Base-by-base conservation (phyloP, 192 early-diverging fungal species). In the Mortierella claussenii region DNA sequence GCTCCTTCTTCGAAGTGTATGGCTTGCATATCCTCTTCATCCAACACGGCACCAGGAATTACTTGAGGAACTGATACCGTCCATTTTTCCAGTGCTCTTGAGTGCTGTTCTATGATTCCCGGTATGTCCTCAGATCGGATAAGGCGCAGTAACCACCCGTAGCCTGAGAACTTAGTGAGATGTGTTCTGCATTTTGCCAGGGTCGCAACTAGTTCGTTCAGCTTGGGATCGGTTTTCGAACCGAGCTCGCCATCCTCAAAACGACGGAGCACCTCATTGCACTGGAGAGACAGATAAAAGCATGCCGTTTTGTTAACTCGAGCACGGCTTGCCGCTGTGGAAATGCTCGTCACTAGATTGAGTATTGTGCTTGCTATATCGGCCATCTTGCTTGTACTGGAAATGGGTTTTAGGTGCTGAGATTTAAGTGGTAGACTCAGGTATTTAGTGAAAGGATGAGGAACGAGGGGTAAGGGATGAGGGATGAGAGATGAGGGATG, bases 201-300 rank as follows among this genome's bases (percentile, higher is more conserved):
- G 26, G 33, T 45, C 8, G 28, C 54, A 21, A 48, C 46, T n/a
- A 67, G 65, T 17, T 40, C 44, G 1, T 57, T 36, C 23, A 67
- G 45, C 6, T 20, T 28, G 10, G 46, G 46, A 42, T 50, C 47
- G 11, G 53, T 57, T 21, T 17, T 26, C 23, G 45, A 21, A 37
- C 65, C 65, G 12, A 67, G 46, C n/a, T 56, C 65, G 13, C 55
- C 55, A 56, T 54, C 57, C 34, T 49, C 33, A 24, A 67, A 18
- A 37, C 45, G 53, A 37, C 27, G 17, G n/a, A 33, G 12, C 15
- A 67, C 46, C 55, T 28, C 17, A 30, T 49, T 40, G 47, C 46
- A 67, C 33, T 57, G 3, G 32, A 45, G 27, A 2, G 53, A 15
- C 24, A 67, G 55, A 10, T 37, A 23, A 27, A 23, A 11, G 36